Base-by-base conservation (phyloP, 2,329 filamentous ascomycete genomes). In the Penicillium nordicum region DNA sequence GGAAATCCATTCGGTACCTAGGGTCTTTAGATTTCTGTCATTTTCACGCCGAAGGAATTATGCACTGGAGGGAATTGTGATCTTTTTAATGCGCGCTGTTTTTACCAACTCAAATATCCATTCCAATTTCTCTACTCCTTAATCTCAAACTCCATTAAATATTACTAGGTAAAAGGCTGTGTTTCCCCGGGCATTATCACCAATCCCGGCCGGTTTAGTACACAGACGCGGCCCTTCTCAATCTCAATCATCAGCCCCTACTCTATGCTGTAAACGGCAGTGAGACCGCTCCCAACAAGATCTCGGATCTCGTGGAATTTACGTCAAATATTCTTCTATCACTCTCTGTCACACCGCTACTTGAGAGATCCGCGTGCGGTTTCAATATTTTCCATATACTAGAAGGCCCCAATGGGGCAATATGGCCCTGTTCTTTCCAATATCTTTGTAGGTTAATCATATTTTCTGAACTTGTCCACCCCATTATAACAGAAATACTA, bases 11-110 rank as follows among this genome's bases (percentile, higher is more conserved):
- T 34, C 29, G 12, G 25, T 23, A 9, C 29, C 44, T 44, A 50
- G 23, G 50, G 41, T 30, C n/a, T 43, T 55, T 61, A 61, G 58
- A 62, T 59, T 49, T 53, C 53, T 53, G 47, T 53, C 23, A 27
- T 51, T 18, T 44, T 51, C 30, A 44, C 1, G 38, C 38, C n/a
- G 51, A 47, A 47, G 42, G 40, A 54, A 48, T 53, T 29, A 41
- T 40, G 37, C 29, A 34, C 44, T 46, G 57, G 53, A 10, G 37
- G 58, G 57, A 36, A 46, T 12, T 40, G 50, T 25, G 44, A 34
- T 61, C 23, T 59, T 47, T 42, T 51, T 46, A 21, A 37, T 32
- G 45, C 51, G n/a, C 42, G 21, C 42, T 54, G 21, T 11, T 25
- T 54, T 29, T 43, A 37, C 18, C 27, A n/a, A 14, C n/a, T 44